Percentiles rank a stretch among this genome's conserved stretches.
Evolutionary conservation across 768 basidiomycete species (phyloP).

Genomic region (Trametes coccinea): DNA sequence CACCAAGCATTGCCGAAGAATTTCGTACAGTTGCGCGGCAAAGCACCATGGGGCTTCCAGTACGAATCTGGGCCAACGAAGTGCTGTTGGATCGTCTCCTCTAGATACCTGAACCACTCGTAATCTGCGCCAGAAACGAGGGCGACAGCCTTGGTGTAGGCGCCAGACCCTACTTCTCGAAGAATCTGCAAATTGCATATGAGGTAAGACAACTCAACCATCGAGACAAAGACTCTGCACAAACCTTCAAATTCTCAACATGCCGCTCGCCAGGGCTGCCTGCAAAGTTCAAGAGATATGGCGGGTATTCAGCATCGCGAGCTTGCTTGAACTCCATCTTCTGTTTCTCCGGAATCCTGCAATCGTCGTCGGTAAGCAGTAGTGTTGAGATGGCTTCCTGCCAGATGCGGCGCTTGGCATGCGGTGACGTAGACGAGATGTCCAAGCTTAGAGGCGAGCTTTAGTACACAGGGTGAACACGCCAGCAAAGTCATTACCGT

Average conservation of each 20-base stretch:
- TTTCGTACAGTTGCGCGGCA: constrained; percentile 40
- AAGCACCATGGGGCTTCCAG: constrained; percentile 47
- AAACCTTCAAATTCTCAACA: constrained; percentile 78
- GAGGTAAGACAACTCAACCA: neutral
- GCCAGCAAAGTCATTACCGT: constrained; percentile 40
- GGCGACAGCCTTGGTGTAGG: constrained; percentile 54
- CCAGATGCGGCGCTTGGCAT: constrained; percentile 73
- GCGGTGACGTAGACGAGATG: constrained; percentile 54
- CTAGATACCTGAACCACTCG: constrained; percentile 47
- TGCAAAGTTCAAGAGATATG: constrained; percentile 64
- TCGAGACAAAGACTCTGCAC: neutral
- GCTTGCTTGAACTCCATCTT: constrained; percentile 60
- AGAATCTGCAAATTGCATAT: constrained; percentile 51
- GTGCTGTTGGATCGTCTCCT: constrained; percentile 53
- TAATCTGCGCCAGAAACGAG: constrained; percentile 49
- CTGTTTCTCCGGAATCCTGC: constrained; percentile 58
- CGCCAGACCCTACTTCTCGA: constrained; percentile 61
- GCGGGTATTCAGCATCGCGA: constrained; percentile 58
- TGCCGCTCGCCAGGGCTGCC: constrained; percentile 71
- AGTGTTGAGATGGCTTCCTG: constrained; percentile 74
- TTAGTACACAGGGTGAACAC: neutral
- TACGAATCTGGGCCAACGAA: constrained; percentile 74
- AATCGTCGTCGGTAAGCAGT: constrained; percentile 58
- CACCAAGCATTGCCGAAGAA: constrained; percentile 80
- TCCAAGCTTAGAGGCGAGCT: constrained; percentile 47